Percentiles rank a stretch among this genome's conserved stretches.
These are phyloP conservation scores for Cladochytrium replicatum DNA, from an alignment of 192 early-diverging fungal species.

Conservation along the genomic window DNA sequence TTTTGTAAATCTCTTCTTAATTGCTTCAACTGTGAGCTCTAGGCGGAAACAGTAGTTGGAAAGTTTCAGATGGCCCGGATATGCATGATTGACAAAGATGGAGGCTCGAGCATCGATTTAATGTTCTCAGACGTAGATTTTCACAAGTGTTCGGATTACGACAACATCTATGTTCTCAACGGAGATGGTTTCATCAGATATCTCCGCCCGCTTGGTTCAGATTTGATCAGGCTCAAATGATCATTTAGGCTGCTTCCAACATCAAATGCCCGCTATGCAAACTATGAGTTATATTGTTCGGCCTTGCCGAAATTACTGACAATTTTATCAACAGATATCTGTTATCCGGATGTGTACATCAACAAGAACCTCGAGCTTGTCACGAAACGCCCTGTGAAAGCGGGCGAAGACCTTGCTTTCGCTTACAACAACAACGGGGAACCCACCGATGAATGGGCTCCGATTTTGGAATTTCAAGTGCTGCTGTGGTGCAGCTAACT, in stretches of 20 bases:
- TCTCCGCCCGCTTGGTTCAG: background rate
- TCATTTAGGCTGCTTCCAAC: slow-evolving; percentile 17
- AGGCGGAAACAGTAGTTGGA: slow-evolving; percentile 24
- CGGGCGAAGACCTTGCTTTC: slow-evolving; percentile 27
- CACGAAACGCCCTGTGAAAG: slow-evolving; percentile 5
- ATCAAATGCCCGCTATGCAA: slow-evolving; percentile 24
- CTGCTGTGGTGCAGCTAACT: slow-evolving; percentile 1
- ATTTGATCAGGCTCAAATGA: too few species aligned
- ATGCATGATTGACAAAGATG: too few species aligned
- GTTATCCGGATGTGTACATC: slow-evolving; percentile 23
- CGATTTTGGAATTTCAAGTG: slow-evolving; percentile 30
- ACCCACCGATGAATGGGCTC: slow-evolving; percentile 16
- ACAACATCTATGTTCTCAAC: slow-evolving; percentile 28
- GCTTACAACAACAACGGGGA: slow-evolving; percentile 23
- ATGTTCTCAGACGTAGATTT: slow-evolving; percentile 23
- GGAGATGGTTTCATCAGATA: slow-evolving; percentile 23
- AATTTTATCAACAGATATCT: slow-evolving; percentile 17
- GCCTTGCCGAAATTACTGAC: slow-evolving; percentile 2
- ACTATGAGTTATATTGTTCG: slow-evolving; percentile 26
- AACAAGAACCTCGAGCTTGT: slow-evolving; percentile 10
- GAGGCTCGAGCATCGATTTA: too few species aligned
- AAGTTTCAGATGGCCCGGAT: too few species aligned
- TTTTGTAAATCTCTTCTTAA: too few species aligned
- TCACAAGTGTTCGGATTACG: slow-evolving; percentile 14
- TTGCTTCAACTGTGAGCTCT: too few species aligned